These are phyloP conservation scores for Vanrija humicola DNA, from an alignment of 1,284 basidiomycete genomes.

Conservation along the genomic window DNA sequence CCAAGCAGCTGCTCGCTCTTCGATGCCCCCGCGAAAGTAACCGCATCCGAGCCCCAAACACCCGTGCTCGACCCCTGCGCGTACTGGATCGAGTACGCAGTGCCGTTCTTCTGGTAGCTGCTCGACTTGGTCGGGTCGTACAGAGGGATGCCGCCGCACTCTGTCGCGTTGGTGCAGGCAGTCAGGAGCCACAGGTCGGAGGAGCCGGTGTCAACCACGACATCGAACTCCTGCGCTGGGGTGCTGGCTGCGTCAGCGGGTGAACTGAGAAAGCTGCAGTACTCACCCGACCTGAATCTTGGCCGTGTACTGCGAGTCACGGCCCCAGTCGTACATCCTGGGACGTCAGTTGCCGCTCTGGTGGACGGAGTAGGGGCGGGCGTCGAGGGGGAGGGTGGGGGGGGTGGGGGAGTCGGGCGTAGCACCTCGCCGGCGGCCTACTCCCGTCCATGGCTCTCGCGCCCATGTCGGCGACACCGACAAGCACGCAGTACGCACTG, in stretches of 20 bases:
- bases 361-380: too few species aligned
- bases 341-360: too few species aligned
- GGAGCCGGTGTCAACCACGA: conserved; percentile 59
- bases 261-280: not conserved
- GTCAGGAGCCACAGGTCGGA: conserved; percentile 54
- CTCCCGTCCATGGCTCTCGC: too few species aligned
- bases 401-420: too few species aligned
- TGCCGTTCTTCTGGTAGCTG: conserved; percentile 34
- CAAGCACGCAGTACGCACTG: too few species aligned
- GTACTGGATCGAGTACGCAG: conserved; percentile 6
- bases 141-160: conserved; percentile 20
- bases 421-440: too few species aligned
- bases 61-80: not conserved
- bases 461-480: too few species aligned
- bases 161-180: conserved; percentile 10
- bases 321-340: too few species aligned
- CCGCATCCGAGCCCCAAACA: not conserved
- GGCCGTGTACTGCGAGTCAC: too few species aligned
- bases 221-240: conserved; percentile 53
- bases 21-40: not conserved
- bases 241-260: conserved; percentile 35
- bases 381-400: too few species aligned
- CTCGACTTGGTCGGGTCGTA: conserved; percentile 13
- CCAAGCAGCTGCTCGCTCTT: not conserved
- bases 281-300: not conserved